phyloP scores from a whole-genome alignment of 495 filamentous ascomycete species.

The Rostrohypoxylon terebratum region DNA sequence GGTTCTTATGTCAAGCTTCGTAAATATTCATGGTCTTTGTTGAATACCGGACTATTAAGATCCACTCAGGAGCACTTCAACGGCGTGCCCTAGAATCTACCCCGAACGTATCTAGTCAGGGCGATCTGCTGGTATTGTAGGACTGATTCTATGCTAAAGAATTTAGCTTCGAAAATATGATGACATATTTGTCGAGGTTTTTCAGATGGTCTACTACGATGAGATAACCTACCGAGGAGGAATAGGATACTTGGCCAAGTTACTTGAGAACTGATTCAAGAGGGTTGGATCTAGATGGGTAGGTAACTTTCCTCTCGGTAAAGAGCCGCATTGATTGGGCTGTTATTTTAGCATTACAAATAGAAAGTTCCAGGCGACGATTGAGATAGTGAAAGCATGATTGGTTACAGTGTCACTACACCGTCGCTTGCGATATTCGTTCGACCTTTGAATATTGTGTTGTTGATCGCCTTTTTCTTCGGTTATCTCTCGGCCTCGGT shows the following conservation, averaged over 20 bases:
- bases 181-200: not conserved
- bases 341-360: not conserved
- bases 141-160: not conserved
- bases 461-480: no score
- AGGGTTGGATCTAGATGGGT: slow-evolving; percentile 34
- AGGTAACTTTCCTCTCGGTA: slow-evolving; percentile 1
- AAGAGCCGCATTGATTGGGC: not conserved
- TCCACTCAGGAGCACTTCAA: not conserved
- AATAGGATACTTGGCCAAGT: not conserved
- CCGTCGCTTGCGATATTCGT: no score
- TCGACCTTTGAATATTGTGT: no score
- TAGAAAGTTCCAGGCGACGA: not conserved
- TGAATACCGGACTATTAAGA: not conserved
- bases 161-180: not conserved
- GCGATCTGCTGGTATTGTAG: slow-evolving; percentile 13
- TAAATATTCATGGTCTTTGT: slow-evolving; percentile 6
- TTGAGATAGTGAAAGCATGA: not conserved
- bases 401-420: no score
- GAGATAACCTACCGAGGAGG: not conserved
- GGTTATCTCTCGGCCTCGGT: no score
- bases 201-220: not conserved
- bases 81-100: slow-evolving; percentile 7
- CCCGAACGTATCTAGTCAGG: slow-evolving; percentile 6
- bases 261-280: slow-evolving; percentile 25
- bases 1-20: slow-evolving; percentile 8